Evolutionary conservation across 768 basidiomycete genomes (phyloP).

Genomic region (Porpolomopsis calyptriformis): DNA sequence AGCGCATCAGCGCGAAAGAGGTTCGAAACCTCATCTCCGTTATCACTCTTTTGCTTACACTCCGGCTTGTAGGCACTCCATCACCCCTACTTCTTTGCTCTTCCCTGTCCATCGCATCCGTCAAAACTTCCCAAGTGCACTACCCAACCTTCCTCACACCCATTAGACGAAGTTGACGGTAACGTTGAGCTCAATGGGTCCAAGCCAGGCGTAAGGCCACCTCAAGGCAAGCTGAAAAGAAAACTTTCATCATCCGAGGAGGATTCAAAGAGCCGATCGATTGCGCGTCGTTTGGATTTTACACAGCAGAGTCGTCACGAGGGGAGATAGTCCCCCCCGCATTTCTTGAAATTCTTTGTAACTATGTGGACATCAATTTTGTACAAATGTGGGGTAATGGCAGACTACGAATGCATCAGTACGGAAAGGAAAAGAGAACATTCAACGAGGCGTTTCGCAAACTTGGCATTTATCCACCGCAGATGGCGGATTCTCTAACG

Average conservation of each 20-base stretch:
- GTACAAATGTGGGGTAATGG: background rate
- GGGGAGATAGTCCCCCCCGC: background rate
- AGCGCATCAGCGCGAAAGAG: slow-evolving; percentile 69
- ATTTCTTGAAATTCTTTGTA: background rate
- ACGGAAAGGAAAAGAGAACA: too few species aligned
- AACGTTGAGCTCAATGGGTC: slow-evolving; percentile 46
- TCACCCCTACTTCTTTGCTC: slow-evolving; percentile 80
- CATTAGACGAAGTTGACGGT: slow-evolving; percentile 70
- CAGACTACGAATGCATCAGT: too few species aligned
- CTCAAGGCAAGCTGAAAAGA: slow-evolving; percentile 52
- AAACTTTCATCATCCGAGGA: slow-evolving; percentile 45
- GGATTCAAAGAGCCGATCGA: slow-evolving; percentile 33
- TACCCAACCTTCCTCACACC: slow-evolving; percentile 33
- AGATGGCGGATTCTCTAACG: slow-evolving; percentile 35
- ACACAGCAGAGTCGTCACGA: slow-evolving; percentile 27
- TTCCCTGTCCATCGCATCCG: slow-evolving; percentile 82
- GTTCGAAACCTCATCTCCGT: slow-evolving; percentile 31
- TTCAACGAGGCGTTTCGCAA: slow-evolving; percentile 38
- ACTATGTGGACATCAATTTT: background rate
- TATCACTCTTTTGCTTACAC: slow-evolving; percentile 2
- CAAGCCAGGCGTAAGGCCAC: slow-evolving; percentile 43
- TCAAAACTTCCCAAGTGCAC: slow-evolving; percentile 76
- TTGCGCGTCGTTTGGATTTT: slow-evolving; percentile 68
- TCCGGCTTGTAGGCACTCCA: slow-evolving; percentile 51
- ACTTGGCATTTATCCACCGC: slow-evolving; percentile 14